phyloP scores from a whole-genome alignment of 495 filamentous ascomycete genomes.

The Astrothelium subdiscretum region DNA sequence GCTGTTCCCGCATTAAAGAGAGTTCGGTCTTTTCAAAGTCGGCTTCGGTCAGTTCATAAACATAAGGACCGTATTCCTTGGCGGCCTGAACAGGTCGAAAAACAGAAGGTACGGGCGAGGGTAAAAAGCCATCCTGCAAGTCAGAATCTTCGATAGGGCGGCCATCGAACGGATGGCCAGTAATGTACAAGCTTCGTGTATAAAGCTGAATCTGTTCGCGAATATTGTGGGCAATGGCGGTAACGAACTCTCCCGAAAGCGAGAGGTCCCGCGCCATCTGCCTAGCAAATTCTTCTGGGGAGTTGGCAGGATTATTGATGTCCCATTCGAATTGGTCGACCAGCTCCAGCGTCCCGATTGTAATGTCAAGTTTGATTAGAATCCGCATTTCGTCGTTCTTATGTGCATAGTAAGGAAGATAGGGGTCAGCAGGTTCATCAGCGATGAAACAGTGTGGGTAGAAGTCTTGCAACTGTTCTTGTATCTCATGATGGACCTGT shows the following conservation, averaged over 20 bases:
- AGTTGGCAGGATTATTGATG: slow-evolving; percentile 88
- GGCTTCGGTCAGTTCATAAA: slow-evolving; percentile 82
- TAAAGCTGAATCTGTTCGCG: slow-evolving; percentile 92
- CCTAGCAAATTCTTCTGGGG: slow-evolving; percentile 83
- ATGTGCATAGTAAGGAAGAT: slow-evolving; percentile 83
- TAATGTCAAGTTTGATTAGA: slow-evolving; percentile 89
- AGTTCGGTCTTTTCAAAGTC: slow-evolving; percentile 86
- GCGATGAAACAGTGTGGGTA: slow-evolving; percentile 82
- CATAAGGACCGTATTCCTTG: slow-evolving; percentile 83
- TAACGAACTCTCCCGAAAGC: slow-evolving; percentile 90
- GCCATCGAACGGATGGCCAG: slow-evolving; percentile 90
- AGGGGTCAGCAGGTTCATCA: slow-evolving; percentile 82
- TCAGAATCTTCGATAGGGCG: slow-evolving; percentile 87
- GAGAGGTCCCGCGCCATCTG: slow-evolving; percentile 85
- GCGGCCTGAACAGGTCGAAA: slow-evolving; percentile 84
- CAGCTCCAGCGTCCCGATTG: slow-evolving; percentile 86
- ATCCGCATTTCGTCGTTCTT: slow-evolving; percentile 99
- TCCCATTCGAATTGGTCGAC: slow-evolving; percentile 99
- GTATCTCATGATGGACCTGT: slow-evolving; percentile 65
- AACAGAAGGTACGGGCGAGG: slow-evolving; percentile 66
- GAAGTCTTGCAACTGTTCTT: slow-evolving; percentile 85
- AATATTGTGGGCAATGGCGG: slow-evolving; percentile 93
- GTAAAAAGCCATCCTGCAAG: slow-evolving; percentile 70
- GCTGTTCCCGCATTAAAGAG: slow-evolving; percentile 82
- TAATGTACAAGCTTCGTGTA: slow-evolving; percentile 82